Base-by-base conservation (phyloP, 2,329 filamentous ascomycete species). In the Reticulascus tulasneorum region DNA sequence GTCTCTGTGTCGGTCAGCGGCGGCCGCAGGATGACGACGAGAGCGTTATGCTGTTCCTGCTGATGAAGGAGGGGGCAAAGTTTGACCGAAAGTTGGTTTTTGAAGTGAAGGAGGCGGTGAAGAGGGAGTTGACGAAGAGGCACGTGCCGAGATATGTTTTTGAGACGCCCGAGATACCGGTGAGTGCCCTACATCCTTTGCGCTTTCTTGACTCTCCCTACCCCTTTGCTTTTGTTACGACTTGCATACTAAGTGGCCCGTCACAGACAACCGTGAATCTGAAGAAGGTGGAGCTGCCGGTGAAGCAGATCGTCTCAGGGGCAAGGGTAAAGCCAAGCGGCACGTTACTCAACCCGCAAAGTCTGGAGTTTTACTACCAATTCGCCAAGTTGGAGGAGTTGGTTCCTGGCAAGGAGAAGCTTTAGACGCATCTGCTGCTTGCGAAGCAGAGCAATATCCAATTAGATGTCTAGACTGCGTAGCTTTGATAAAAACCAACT, bases 251-350 rank as follows among this genome's bases (percentile, higher is more conserved):
- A 22, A 55, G 29, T 9, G 13, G 15, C 12, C 19, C 23, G 3
- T 10, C 9, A 17, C n/a, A 88, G 79, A 85, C 81, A 0, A 93
- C 86, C 0, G 79, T 93, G 44, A 93, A 91, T 54, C 61, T 86
- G 32, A 93, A 93, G 58, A 93, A 93, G 59, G 86, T 93, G 5
- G 86, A 93, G 56, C 51, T 93, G 34, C 86, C 86, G 0, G 83
- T 93, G 20, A 93, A 93, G 63, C 82, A 86, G 53, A 93, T 93
- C 45, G 81, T 93, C 1, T 87, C 77, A 0, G 86, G 86, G 0
- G 78, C 80, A 48, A 75, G 64, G 17, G 76, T 93, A 53, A 87
- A 84, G 59, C 76, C 85, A 0, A 86, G 82, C 31, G 85, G 85
- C 2, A 91, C 86, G 5, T 59, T 93, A 50, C 61, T 84, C 35